Base-by-base conservation (phyloP, 1,284 basidiomycete genomes). In the Malassezia brasiliensis region DNA sequence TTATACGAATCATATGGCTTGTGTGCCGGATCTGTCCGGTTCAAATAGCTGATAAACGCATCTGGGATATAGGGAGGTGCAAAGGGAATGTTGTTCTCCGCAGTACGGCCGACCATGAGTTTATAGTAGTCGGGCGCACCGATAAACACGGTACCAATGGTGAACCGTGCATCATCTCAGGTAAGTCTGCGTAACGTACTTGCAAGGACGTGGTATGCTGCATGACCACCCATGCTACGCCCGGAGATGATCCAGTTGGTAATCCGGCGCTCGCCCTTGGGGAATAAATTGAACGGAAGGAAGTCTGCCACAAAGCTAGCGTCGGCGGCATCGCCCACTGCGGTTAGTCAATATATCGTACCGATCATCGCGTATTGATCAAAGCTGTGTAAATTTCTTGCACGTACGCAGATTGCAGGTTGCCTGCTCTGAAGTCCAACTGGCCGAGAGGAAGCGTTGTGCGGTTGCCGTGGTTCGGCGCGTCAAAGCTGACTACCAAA, bases 251-350 rank as follows among this genome's bases (percentile, higher is more conserved):
- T 82, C 83, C 84, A 93, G 58, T 83, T 79, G 4, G 77, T 78
- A 36, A 91, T 81, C 4, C 66, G 73, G 12, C 82, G 78, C 61
- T 90, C 84, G 14, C 78, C 83, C 19, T 77, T 66, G 0, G 88
- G 88, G 68, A 86, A 91, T 20, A 93, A 75, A 72, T 85, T 86
- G 0, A 83, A 71, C 0, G 84, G 82, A 3, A 93, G 78, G 66
- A 87, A 85, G 69, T 90, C 86, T 59, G 90, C 85, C 53, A 93
- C 72, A 75, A 85, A 84, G 0, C 84, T 84, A 9, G 88, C 80
- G 67, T 93, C 90, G 41, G 80, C 77, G 3, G 83, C 82, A 0
- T 85, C 85, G 3, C 88, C 88, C 2, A 65, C 66, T 47, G 45
- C 3, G 38, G 31, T 32, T 15, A 34, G 30, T 15, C 11, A 19